A percentile compares a stretch with the other conserved stretches of the same genome.
Conservation (phyloP, 306 rosid genomes). For the Medicago truncatula region MtrunA17r5.0-ANR NC_053043.1:49033001-49033500, state of each 20-base stretch:
- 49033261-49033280: slow-evolving; percentile 78
- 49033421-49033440: slow-evolving; percentile 64
- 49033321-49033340: slow-evolving; percentile 32
- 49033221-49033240: slow-evolving; percentile 73
- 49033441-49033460: slow-evolving; percentile 87
- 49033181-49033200: slow-evolving; percentile 97
- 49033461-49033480: slow-evolving; percentile 89
- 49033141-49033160: slow-evolving; percentile 45
- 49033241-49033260: slow-evolving; percentile 75
- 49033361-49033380: slow-evolving; percentile 71
- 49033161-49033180: slow-evolving; percentile 66
- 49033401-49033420: slow-evolving; percentile 95
- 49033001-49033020: slow-evolving; percentile 62
- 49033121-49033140: slow-evolving; percentile 37
- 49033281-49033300: slow-evolving; percentile 90
- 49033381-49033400: slow-evolving; percentile 94
- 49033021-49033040: slow-evolving; percentile 87
- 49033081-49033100: slow-evolving; percentile 94
- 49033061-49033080: slow-evolving; percentile 88
- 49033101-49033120: slow-evolving; percentile 76
- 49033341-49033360: slow-evolving; percentile 32
- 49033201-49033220: slow-evolving; percentile 90
- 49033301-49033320: slow-evolving; percentile 28
- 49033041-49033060: slow-evolving; percentile 89
- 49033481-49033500: slow-evolving; percentile 31